A percentile compares a stretch with the other conserved stretches of the same genome.
Evolutionary conservation across 2,329 filamentous ascomycete species (phyloP).

Genomic region (Phyllosticta capitalensis): DNA sequence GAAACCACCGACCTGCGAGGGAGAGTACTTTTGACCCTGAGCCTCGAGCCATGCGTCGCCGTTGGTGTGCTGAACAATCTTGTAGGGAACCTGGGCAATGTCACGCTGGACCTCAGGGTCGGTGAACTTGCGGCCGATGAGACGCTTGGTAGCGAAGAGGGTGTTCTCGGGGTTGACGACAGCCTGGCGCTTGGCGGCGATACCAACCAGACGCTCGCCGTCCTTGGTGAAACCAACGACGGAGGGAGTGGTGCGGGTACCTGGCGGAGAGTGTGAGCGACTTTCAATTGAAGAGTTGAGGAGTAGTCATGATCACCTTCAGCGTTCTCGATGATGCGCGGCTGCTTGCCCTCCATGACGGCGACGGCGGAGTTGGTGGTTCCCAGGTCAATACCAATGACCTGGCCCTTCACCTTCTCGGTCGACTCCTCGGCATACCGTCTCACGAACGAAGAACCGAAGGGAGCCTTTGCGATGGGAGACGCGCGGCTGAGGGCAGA

Average conservation of each 20-base stretch:
- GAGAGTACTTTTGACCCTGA: conserved; percentile 90
- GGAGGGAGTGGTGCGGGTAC: conserved; percentile 83
- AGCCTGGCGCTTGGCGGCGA: conserved; percentile 94
- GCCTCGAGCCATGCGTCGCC: conserved; percentile 94
- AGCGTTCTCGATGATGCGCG: conserved; percentile 95
- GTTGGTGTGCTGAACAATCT: conserved; percentile 94
- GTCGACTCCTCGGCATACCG: conserved; percentile 63
- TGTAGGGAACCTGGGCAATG: conserved; percentile 96
- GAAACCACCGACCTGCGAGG: conserved; percentile 96
- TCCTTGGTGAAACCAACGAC: conserved; percentile 94
- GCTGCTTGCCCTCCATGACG: conserved; percentile 92
- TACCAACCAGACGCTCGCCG: conserved; percentile 91
- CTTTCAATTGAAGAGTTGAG: neutral
- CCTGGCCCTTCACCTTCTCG: conserved; percentile 84
- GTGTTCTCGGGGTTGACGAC: conserved; percentile 99
- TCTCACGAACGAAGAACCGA: conserved; percentile 61
- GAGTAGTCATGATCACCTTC: conserved; percentile 53
- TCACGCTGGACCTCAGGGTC: conserved; percentile 91
- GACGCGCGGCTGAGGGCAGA: conserved; percentile 59
- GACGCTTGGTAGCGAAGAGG: conserved; percentile 94
- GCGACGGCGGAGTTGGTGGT: conserved; percentile 98
- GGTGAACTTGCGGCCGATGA: conserved; percentile 95
- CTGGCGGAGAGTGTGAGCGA: conserved; percentile 33
- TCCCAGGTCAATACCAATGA: conserved; percentile 97
- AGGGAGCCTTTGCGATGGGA: conserved; percentile 57